Conservation (phyloP, 306 rosid genomes). For the Geum urbanum region DNA sequence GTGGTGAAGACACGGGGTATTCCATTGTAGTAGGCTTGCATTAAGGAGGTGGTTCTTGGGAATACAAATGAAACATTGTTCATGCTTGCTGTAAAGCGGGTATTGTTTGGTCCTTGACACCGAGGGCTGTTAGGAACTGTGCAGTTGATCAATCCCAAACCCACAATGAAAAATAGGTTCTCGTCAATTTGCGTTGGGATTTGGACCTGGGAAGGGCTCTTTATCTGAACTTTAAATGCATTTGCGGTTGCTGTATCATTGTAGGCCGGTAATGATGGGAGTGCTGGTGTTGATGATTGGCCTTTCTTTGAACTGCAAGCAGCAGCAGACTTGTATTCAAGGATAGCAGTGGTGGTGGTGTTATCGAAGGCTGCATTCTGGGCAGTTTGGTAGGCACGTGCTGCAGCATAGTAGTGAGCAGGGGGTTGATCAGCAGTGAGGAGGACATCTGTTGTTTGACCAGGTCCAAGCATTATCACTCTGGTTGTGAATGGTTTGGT, state of each 20-base stretch:
- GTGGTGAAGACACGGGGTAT: constrained; percentile 74
- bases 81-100: constrained; percentile 86
- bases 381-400: constrained; percentile 64
- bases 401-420: constrained; percentile 72
- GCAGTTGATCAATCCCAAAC: constrained; percentile 81
- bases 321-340: constrained; percentile 56
- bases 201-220: constrained; percentile 44
- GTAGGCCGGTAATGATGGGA: constrained; percentile 55
- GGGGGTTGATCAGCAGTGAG: constrained; percentile 72
- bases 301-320: constrained; percentile 32
- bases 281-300: constrained; percentile 34
- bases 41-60: constrained; percentile 64
- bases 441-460: constrained; percentile 79
- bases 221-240: constrained; percentile 48
- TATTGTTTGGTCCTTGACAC: constrained; percentile 97
- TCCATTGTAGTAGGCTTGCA: constrained; percentile 81
- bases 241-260: constrained; percentile 70
- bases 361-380: constrained; percentile 82
- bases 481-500: constrained; percentile 59
- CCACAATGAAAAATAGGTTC: constrained; percentile 53
- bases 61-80: constrained; percentile 77
- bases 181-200: constrained; percentile 47
- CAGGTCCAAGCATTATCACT: constrained; percentile 78
- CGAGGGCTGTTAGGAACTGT: constrained; percentile 74
- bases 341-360: constrained; percentile 92